A percentile compares a stretch with the other conserved stretches of the same genome.
Evolutionary conservation across 441 rosid species (phyloP).

Genomic region (Arabidopsis hybrid): DNA sequence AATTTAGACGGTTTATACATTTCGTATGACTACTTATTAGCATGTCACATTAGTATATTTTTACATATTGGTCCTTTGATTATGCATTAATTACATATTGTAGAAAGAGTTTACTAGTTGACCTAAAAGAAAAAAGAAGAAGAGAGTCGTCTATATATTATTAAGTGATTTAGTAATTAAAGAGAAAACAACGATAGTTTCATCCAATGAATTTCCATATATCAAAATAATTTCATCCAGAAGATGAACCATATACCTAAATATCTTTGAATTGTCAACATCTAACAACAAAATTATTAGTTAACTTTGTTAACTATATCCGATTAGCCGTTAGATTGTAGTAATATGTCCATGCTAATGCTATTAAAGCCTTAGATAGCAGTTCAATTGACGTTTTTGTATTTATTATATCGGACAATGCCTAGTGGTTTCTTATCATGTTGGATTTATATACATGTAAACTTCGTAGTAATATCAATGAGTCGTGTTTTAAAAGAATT

Average conservation of each 20-base stretch:
- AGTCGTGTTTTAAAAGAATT: background rate
- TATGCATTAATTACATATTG: background rate
- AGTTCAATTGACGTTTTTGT: background rate
- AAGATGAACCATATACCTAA: background rate
- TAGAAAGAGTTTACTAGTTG: background rate
- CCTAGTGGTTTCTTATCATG: background rate
- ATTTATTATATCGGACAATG: background rate
- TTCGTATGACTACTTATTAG: background rate
- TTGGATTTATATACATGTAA: background rate
- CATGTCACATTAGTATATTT: background rate
- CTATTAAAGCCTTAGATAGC: background rate
- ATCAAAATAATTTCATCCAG: background rate
- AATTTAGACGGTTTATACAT: background rate
- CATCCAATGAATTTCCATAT: background rate
- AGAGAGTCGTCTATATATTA: background rate
- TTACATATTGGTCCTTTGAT: background rate
- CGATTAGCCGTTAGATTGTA: background rate
- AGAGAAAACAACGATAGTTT: background rate
- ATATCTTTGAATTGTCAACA: background rate
- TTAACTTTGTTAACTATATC: background rate
- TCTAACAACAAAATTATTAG: background rate
- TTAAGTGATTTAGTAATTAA: background rate
- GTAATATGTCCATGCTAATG: background rate
- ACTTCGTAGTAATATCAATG: constrained; percentile 20
- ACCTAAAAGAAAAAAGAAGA: background rate